Evolutionary conservation across 148 eudicot genomes (phyloP), one percentile per base, ranked within the genome.

Genomic region (Arctostaphylos glauca): DNA sequence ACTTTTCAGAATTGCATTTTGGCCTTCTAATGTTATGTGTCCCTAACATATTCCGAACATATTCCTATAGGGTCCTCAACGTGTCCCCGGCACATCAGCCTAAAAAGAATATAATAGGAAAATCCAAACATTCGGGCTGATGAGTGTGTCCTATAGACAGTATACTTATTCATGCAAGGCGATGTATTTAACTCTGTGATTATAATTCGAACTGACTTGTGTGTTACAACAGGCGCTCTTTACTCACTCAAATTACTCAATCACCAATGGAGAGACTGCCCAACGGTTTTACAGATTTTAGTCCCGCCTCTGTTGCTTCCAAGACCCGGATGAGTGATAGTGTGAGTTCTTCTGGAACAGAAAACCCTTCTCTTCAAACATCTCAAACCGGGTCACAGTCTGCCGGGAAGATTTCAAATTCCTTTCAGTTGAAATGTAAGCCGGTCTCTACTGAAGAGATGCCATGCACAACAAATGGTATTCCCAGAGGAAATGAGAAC

Each of bases 161-260:
- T 64, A 4, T 14, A 64, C 68, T 62, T 62, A 13, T 62, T 23
- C 70, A 64, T 64, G 70, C 70, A 64, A 64, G 41, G 70, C 43
- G 38, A 64, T 64, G 43, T 64, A 64, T 64, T 64, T 23, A 31
- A 8, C 76, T 44, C 48, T 18, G 16, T 62, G 49, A 23, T 21
- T 73, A 43, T 47, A 53, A 2, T 19, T 72, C 5, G 21, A 21
- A 49, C 53, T 55, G 9, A n/a, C 10, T 78, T 15, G 6, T 78
- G 48, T 87, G 44, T 76, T n/a, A 12, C 76, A n/a, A 13, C 92
- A 96, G 98, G 91, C 98, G 93, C 46, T 96, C 98, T 73, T 88
- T 96, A 77, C 97, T 96, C 60, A 94, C 93, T 83, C 98, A 96
- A 77, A 95, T 96, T 58, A 94, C 93, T 83, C 98, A 96, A 83